These are phyloP conservation scores for Hemileia vastatrix DNA, from an alignment of 1,284 basidiomycete species.

Conservation along the genomic window DNA sequence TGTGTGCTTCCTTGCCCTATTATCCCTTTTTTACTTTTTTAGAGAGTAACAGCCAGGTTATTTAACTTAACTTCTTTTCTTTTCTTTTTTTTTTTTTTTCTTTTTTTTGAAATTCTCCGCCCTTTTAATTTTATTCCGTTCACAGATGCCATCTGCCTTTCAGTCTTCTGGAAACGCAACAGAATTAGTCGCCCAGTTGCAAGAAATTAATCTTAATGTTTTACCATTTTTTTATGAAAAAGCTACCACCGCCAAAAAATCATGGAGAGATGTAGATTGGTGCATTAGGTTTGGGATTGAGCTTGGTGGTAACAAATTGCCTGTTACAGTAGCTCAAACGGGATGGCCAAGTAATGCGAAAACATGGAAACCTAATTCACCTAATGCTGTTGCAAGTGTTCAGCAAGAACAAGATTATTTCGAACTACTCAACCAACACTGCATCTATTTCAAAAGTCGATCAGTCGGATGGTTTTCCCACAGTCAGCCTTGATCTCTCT, in stretches of 20 bases:
- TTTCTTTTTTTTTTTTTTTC: too few species aligned
- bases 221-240: slow-evolving; percentile 59
- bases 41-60: too few species aligned
- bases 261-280: slow-evolving; percentile 56
- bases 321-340: slow-evolving; percentile 28
- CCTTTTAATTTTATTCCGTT: too few species aligned
- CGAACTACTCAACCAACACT: slow-evolving; percentile 30
- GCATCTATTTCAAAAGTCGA: slow-evolving; percentile 16
- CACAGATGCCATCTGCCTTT: slow-evolving; percentile 30
- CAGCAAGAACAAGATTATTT: slow-evolving; percentile 46
- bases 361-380: slow-evolving; percentile 33
- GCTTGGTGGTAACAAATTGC: slow-evolving; percentile 53
- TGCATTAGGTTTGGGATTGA: slow-evolving; percentile 56
- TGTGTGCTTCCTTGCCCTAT: too few species aligned
- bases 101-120: too few species aligned
- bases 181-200: slow-evolving; percentile 54
- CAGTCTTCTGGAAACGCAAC: slow-evolving; percentile 14
- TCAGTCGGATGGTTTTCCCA: slow-evolving; percentile 20
- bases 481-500: neutral
- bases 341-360: slow-evolving; percentile 36
- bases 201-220: slow-evolving; percentile 59
- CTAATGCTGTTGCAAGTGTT: slow-evolving; percentile 30
- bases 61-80: too few species aligned
- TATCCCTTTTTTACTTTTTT: too few species aligned
- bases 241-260: slow-evolving; percentile 55